These are phyloP conservation scores for Lecanicillium sp. DNA, from an alignment of 2,329 filamentous ascomycete species.

Conservation along the genomic window DNA sequence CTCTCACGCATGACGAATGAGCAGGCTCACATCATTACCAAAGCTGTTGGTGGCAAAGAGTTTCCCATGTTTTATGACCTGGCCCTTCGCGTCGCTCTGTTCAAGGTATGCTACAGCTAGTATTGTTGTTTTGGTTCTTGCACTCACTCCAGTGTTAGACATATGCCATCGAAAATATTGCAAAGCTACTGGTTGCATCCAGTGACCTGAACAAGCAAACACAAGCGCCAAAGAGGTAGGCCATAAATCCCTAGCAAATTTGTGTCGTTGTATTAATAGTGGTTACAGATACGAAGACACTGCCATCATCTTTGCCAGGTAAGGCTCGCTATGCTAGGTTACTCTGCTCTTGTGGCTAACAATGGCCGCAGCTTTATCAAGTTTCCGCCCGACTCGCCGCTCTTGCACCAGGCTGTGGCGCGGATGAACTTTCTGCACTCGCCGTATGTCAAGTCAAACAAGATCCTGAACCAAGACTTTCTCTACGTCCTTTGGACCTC, in stretches of 20 bases:
- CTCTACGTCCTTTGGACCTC: constrained; percentile 46
- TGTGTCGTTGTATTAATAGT: not conserved
- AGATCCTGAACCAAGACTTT: constrained; percentile 29
- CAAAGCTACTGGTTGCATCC: constrained; percentile 25
- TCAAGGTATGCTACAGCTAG: constrained; percentile 22
- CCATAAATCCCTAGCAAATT: too few species aligned
- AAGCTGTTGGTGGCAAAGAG: constrained; percentile 23
- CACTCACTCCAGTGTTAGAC: constrained; percentile 20
- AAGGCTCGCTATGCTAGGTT: constrained; percentile 4
- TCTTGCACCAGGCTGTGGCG: constrained; percentile 26
- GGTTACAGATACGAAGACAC: constrained; percentile 33
- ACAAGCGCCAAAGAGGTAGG: constrained; percentile 28
- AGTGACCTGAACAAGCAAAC: constrained; percentile 25
- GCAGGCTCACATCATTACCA: constrained; percentile 37
- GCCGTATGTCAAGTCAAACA: constrained; percentile 26
- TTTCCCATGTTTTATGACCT: constrained; percentile 31
- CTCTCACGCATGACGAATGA: constrained; percentile 31
- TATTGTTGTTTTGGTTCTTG: not conserved
- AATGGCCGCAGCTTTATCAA: constrained; percentile 18
- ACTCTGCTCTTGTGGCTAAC: not conserved
- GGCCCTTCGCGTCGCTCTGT: constrained; percentile 29
- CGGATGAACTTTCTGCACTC: constrained; percentile 33
- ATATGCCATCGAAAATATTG: constrained; percentile 30
- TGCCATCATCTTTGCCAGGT: constrained; percentile 27
- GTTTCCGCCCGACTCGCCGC: constrained; percentile 20